These are phyloP conservation scores for Carex pumila DNA, from an alignment of 176 grass and related monocot species.

Conservation along the genomic window DNA sequence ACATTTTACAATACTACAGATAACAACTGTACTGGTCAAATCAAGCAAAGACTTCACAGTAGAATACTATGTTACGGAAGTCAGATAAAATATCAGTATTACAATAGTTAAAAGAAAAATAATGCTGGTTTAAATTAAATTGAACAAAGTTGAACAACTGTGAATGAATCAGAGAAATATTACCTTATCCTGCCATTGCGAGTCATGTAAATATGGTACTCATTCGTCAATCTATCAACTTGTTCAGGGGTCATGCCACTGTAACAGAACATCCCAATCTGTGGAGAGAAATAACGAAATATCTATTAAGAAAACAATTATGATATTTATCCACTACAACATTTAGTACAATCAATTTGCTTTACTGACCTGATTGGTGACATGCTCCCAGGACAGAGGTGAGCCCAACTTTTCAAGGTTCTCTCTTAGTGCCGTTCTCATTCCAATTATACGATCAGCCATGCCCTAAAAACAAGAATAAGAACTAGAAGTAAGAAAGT, in stretches of 20 bases:
- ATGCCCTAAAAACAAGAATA: conserved; percentile 48
- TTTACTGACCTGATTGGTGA: conserved; percentile 86
- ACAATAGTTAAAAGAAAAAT: background rate
- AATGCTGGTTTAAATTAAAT: background rate
- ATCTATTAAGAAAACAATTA: background rate
- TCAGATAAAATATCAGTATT: background rate
- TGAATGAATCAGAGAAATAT: background rate
- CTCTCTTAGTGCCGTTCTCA: conserved; percentile 72
- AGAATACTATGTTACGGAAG: background rate
- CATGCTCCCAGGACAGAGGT: conserved; percentile 82
- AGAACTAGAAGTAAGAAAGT: background rate
- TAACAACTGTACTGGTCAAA: background rate
- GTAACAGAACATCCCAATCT: conserved; percentile 99
- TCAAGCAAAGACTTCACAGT: background rate
- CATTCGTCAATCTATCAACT: conserved; percentile 72
- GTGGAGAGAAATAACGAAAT: background rate
- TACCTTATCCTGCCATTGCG: conserved; percentile 96
- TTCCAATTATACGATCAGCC: conserved; percentile 94
- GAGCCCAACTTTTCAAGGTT: conserved; percentile 78
- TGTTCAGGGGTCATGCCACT: conserved; percentile 95
- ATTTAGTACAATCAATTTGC: background rate
- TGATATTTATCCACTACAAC: background rate
- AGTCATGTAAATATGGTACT: conserved; percentile 96
- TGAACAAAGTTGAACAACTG: background rate
- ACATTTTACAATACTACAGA: background rate